Evolutionary conservation across 306 rosid genomes (phyloP).

Genomic region (Cucurbita argyrosperma): DNA sequence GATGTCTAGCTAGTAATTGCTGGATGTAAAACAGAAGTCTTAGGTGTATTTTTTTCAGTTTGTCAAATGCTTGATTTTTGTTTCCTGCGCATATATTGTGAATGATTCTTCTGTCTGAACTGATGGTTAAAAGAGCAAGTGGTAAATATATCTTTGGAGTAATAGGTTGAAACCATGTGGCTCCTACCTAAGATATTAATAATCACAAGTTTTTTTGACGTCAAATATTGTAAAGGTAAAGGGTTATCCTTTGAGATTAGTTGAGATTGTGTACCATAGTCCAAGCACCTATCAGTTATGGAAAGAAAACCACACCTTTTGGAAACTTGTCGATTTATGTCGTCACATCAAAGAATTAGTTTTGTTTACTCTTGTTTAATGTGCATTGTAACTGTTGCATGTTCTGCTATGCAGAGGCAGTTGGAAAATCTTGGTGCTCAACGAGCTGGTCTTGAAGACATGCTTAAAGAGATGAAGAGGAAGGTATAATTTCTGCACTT

Average conservation of each 20-base stretch:
- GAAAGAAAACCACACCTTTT: not conserved
- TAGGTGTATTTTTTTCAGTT: not conserved
- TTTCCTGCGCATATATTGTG: not conserved
- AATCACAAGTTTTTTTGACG: not conserved
- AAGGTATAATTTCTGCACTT: conserved; percentile 32
- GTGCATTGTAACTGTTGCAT: conserved; percentile 9
- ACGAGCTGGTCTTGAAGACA: conserved; percentile 98
- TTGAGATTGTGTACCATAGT: not conserved
- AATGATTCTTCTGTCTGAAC: not conserved
- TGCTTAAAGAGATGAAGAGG: conserved; percentile 99
- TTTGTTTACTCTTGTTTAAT: not conserved
- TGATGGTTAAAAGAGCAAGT: not conserved
- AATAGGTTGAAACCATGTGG: not conserved
- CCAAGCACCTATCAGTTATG: not conserved
- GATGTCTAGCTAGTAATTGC: not conserved
- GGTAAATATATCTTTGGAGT: not conserved
- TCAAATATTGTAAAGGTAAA: not conserved
- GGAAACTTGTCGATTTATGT: not conserved
- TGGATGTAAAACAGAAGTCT: not conserved
- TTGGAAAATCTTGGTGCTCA: conserved; percentile 95
- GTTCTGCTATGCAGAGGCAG: conserved; percentile 67
- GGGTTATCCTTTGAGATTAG: not conserved
- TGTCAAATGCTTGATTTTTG: not conserved
- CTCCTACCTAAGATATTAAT: not conserved
- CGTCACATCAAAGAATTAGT: not conserved